These are phyloP conservation scores for Leucocoprinus birnbaumii DNA, from an alignment of 768 basidiomycete species.

Conservation along the genomic window DNA sequence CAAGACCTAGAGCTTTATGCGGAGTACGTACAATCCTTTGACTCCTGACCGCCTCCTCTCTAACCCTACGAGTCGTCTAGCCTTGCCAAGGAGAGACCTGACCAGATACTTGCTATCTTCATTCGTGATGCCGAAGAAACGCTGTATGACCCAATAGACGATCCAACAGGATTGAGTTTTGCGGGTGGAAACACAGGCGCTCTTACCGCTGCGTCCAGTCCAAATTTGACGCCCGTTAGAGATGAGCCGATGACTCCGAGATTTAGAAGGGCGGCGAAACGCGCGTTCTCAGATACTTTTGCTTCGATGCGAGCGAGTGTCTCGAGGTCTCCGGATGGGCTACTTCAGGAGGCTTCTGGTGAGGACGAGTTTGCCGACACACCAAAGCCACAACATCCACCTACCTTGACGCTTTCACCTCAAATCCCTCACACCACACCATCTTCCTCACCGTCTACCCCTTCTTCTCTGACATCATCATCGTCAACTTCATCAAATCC, in stretches of 20 bases:
- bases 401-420: background rate
- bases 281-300: background rate
- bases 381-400: background rate
- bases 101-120: slow-evolving; percentile 76
- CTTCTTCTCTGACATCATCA: too few species aligned
- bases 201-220: slow-evolving; percentile 11
- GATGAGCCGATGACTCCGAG: background rate
- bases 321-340: background rate
- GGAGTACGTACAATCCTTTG: slow-evolving; percentile 32
- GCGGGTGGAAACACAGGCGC: slow-evolving; percentile 20
- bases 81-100: slow-evolving; percentile 65
- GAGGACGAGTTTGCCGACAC: background rate
- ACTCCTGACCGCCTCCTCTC: background rate
- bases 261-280: background rate
- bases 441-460: background rate
- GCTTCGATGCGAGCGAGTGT: background rate
- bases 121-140: slow-evolving; percentile 68
- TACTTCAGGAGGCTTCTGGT: background rate
- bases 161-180: slow-evolving; percentile 56
- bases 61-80: slow-evolving; percentile 18
- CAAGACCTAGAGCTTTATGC: slow-evolving; percentile 93
- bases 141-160: slow-evolving; percentile 40
- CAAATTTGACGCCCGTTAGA: background rate
- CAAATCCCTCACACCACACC: background rate
- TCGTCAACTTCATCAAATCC: too few species aligned